phyloP scores from a whole-genome alignment of 106 monocot species.

The Apostasia ramifera region DNA sequence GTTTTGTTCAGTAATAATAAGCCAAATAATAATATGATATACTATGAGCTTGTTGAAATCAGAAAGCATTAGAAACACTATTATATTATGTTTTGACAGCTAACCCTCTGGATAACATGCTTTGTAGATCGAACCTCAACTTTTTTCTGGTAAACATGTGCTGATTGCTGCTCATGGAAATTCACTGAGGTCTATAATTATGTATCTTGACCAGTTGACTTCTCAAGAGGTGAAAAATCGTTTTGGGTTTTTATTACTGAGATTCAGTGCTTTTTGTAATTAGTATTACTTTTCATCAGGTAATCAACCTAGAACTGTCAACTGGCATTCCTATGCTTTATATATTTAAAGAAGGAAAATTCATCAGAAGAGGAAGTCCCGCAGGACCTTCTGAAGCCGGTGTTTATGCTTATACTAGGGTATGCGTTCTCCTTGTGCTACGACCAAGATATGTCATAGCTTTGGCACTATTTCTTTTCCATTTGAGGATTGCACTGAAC shows the following conservation, averaged over 20 bases:
- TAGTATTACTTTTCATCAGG: conserved; percentile 31
- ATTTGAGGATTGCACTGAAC: neutral
- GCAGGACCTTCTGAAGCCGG: conserved; percentile 71
- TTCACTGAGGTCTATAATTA: conserved; percentile 90
- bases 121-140: conserved; percentile 75
- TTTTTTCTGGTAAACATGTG: conserved; percentile 71
- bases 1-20: too few species aligned
- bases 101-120: neutral
- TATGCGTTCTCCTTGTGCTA: conserved; percentile 19
- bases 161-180: conserved; percentile 99
- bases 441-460: too few species aligned
- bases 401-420: conserved; percentile 93
- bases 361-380: conserved; percentile 86
- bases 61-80: neutral
- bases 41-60: conserved; percentile 1
- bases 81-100: neutral
- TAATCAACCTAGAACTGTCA: conserved; percentile 83
- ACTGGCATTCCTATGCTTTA: conserved; percentile 98
- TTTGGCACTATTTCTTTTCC: neutral
- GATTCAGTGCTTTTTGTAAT: neutral
- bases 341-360: conserved; percentile 91
- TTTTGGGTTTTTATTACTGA: neutral
- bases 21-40: too few species aligned
- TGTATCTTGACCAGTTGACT: conserved; percentile 93
- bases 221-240: conserved; percentile 62